A percentile compares a stretch with the other conserved stretches of the same genome.
These are phyloP conservation scores for Dendrothele bispora DNA, from an alignment of 768 basidiomycete species.

Conservation along the genomic window DNA sequence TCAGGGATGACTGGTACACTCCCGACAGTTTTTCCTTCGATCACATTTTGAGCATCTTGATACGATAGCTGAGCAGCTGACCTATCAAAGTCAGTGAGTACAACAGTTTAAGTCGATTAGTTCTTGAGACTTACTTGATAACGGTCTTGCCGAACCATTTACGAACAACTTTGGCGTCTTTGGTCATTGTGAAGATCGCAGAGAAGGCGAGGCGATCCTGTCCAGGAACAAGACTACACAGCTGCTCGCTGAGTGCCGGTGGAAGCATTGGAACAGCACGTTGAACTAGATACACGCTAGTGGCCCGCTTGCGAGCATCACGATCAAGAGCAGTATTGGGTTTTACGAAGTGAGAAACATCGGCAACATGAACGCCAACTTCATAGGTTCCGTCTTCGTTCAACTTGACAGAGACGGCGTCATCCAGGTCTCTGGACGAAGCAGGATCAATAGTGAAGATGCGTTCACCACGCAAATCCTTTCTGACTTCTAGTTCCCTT, in stretches of 20 bases:
- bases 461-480: constrained; percentile 82
- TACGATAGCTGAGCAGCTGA: constrained; percentile 89
- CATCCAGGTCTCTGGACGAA: constrained; percentile 89
- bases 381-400: constrained; percentile 94
- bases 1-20: constrained; percentile 53
- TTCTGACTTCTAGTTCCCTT: constrained; percentile 82
- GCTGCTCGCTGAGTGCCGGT: constrained; percentile 85
- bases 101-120: neutral
- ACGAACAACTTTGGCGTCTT: constrained; percentile 77
- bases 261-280: constrained; percentile 97
- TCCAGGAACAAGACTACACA: constrained; percentile 89
- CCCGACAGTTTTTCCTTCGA: constrained; percentile 68
- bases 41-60: constrained; percentile 73
- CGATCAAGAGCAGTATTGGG: constrained; percentile 97
- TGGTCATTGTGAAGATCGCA: constrained; percentile 80
- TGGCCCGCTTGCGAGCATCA: constrained; percentile 95
- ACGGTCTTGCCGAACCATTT: constrained; percentile 95
- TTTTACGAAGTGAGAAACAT: constrained; percentile 94
- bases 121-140: constrained; percentile 60
- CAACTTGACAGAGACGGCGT: constrained; percentile 85
- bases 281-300: constrained; percentile 96
- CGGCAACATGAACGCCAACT: constrained; percentile 93
- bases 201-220: constrained; percentile 92
- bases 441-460: constrained; percentile 94
- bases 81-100: constrained; percentile 39